A percentile compares a stretch with the other conserved stretches of the same genome.
Evolutionary conservation across 1,284 basidiomycete genomes (phyloP).

Genomic region (Puccinia polysora): DNA sequence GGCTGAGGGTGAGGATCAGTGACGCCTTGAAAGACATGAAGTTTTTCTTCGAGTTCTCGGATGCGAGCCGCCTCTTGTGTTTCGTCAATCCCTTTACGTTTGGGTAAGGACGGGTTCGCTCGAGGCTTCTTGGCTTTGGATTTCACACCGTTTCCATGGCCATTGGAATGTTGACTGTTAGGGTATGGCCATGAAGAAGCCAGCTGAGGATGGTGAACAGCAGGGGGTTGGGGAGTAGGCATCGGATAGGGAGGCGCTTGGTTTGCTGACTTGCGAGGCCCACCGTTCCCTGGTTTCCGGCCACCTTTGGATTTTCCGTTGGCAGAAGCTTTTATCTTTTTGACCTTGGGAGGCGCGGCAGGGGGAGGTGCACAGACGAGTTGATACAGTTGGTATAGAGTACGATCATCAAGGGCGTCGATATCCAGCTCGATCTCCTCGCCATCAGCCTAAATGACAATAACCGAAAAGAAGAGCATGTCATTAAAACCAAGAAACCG

Average conservation of each 20-base stretch:
- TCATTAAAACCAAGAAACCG: background rate
- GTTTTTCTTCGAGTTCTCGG: slow-evolving; percentile 8
- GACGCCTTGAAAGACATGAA: background rate
- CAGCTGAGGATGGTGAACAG: background rate
- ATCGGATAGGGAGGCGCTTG: background rate
- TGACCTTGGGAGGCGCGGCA: slow-evolving; percentile 18
- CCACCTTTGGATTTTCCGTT: slow-evolving; percentile 21
- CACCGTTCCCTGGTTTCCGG: slow-evolving; percentile 1
- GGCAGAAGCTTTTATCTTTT: slow-evolving; percentile 6
- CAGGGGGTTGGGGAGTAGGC: background rate
- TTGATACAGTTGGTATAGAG: slow-evolving; percentile 85
- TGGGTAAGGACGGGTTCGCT: background rate
- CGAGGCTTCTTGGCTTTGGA: slow-evolving; percentile 26
- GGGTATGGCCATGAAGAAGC: background rate
- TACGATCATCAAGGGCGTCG: slow-evolving; percentile 73
- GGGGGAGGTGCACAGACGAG: slow-evolving; percentile 72
- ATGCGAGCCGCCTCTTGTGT: slow-evolving; percentile 20
- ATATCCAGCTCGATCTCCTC: slow-evolving; percentile 97
- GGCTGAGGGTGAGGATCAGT: background rate
- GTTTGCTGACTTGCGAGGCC: slow-evolving; percentile 2
- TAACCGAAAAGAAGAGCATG: background rate
- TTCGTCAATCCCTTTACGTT: slow-evolving; percentile 37
- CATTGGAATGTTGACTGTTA: background rate
- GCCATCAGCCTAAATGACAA: slow-evolving; percentile 62
- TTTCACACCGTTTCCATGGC: slow-evolving; percentile 4